Evolutionary conservation across 495 filamentous ascomycete genomes (phyloP).

Genomic region (Amphirosellinia nigrospora): DNA sequence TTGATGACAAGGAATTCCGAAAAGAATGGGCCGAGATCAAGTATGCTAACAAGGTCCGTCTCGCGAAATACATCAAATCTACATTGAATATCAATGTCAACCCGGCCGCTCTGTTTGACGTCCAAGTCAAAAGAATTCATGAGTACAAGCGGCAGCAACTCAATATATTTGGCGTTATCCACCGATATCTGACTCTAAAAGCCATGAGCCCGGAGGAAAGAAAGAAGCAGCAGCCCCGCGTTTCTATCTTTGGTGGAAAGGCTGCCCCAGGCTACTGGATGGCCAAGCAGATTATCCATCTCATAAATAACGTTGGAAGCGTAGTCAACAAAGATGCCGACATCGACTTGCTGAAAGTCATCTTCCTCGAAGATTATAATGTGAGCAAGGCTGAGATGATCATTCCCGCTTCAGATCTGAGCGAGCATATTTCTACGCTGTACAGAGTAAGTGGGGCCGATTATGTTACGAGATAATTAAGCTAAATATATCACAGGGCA

Average conservation of each 20-base stretch:
- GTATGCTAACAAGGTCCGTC: conserved; percentile 68
- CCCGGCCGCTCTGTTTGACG: conserved; percentile 88
- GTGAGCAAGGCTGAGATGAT: conserved; percentile 99
- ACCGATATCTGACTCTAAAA: conserved; percentile 91
- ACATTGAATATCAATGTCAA: conserved; percentile 81
- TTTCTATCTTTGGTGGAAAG: conserved; percentile 97
- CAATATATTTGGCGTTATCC: conserved; percentile 98
- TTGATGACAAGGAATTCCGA: conserved; percentile 87
- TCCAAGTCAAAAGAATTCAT: conserved; percentile 98
- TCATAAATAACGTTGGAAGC: conserved; percentile 90
- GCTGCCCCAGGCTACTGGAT: conserved; percentile 99
- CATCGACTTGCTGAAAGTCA: conserved; percentile 92
- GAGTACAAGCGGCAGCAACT: conserved; percentile 99
- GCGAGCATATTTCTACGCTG: conserved; percentile 99
- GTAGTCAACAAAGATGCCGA: conserved; percentile 92
- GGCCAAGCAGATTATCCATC: conserved; percentile 98
- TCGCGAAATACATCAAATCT: conserved; percentile 88
- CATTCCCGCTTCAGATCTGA: conserved; percentile 90
- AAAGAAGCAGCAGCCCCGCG: conserved; percentile 88
- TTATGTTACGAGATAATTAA: neutral
- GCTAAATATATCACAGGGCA: conserved; percentile 44
- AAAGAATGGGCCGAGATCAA: conserved; percentile 93
- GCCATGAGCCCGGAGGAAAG: conserved; percentile 79
- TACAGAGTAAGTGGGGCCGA: conserved; percentile 67
- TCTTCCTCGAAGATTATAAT: conserved; percentile 98